A percentile compares a stretch with the other conserved stretches of the same genome.
phyloP scores from a whole-genome alignment of 225 moss, liverwort and hornwort genomes.

The Straminergon stramineum region DNA sequence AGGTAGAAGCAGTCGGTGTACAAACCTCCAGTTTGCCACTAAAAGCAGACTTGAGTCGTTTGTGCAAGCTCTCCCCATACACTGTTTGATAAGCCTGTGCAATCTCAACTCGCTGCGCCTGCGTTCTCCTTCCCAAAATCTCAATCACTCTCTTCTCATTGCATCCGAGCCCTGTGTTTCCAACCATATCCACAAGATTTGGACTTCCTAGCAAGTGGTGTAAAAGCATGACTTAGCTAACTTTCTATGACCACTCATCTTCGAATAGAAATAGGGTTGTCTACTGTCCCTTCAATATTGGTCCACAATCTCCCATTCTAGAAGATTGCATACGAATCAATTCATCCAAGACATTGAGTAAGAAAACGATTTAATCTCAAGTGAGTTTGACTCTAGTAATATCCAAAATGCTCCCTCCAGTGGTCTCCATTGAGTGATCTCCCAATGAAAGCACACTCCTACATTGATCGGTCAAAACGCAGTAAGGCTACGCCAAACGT shows the following conservation, averaged over 20 bases:
- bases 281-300: not conserved
- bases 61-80: slow-evolving; percentile 49
- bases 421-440: not conserved
- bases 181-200: not conserved
- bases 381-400: not conserved
- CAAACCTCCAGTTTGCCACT: slow-evolving; percentile 54
- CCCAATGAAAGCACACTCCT: not conserved
- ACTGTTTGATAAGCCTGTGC: slow-evolving; percentile 44
- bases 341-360: not conserved
- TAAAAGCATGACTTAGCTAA: not conserved
- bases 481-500: not conserved
- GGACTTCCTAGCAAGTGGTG: not conserved
- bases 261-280: not conserved
- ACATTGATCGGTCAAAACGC: not conserved
- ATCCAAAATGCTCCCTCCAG: not conserved
- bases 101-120: slow-evolving; percentile 43
- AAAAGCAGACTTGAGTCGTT: slow-evolving; percentile 43
- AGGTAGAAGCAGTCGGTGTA: not conserved
- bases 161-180: slow-evolving; percentile 11
- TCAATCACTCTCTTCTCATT: slow-evolving; percentile 50
- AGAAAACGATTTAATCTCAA: not conserved
- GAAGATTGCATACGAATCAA: not conserved
- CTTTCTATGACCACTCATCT: not conserved
- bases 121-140: slow-evolving; percentile 38
- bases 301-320: not conserved